Evolutionary conservation across 176 grass and related monocot genomes (phyloP).

Genomic region (Zoysia japonica): DNA sequence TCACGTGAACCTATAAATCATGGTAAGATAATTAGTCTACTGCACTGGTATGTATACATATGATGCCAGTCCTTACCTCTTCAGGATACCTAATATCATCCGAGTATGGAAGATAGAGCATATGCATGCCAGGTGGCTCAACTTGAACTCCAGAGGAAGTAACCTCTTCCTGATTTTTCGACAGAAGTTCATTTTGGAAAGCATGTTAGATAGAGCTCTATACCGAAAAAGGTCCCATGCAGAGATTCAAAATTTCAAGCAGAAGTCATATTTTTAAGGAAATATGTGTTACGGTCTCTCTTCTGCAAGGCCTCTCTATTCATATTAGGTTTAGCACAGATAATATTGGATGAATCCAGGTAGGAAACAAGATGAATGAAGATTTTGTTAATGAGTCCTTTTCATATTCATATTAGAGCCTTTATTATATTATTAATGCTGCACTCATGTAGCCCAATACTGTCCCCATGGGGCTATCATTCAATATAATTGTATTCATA

Average conservation of each 20-base stretch:
- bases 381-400: background rate
- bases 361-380: slow-evolving; percentile 17
- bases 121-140: slow-evolving; percentile 89
- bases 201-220: slow-evolving; percentile 1
- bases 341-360: slow-evolving; percentile 23
- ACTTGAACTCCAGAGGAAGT: slow-evolving; percentile 63
- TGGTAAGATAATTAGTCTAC: slow-evolving; percentile 26
- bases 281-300: background rate
- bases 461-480: background rate
- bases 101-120: slow-evolving; percentile 96
- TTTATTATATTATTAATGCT: too few relatives aligned
- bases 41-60: slow-evolving; percentile 21
- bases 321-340: slow-evolving; percentile 21
- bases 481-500: background rate
- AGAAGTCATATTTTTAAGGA: background rate
- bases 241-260: background rate
- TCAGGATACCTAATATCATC: slow-evolving; percentile 90
- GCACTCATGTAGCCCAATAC: too few relatives aligned
- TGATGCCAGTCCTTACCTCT: slow-evolving; percentile 55
- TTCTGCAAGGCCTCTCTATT: background rate
- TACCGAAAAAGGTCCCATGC: slow-evolving; percentile 16
- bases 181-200: slow-evolving; percentile 35
- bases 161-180: slow-evolving; percentile 73
- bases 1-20: slow-evolving; percentile 62
- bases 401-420: background rate